These are phyloP conservation scores for Colletotrichum tofieldiae DNA, from an alignment of 2,329 filamentous ascomycete genomes.

Conservation along the genomic window DNA sequence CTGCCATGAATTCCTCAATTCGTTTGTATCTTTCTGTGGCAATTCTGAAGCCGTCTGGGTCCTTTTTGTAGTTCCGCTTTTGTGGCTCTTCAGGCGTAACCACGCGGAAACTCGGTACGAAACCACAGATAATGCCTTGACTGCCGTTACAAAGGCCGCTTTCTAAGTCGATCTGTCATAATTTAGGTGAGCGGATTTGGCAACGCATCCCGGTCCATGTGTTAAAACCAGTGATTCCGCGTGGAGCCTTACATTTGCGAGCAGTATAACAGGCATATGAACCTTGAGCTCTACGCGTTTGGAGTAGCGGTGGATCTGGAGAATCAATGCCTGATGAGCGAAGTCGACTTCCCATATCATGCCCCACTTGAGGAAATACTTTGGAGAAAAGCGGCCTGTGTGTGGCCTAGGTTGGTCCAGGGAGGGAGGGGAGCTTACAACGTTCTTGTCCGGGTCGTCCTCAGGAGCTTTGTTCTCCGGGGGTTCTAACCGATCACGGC, in stretches of 20 bases:
- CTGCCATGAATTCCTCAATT: neutral
- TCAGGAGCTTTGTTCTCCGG: neutral
- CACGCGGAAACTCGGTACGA: neutral
- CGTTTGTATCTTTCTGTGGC: neutral
- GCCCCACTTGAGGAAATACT: too few species aligned
- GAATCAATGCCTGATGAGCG: too few species aligned
- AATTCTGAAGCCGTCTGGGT: neutral
- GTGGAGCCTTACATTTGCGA: conserved; percentile 19
- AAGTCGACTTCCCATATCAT: too few species aligned
- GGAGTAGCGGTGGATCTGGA: neutral
- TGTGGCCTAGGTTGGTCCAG: too few species aligned
- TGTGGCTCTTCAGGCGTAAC: neutral
- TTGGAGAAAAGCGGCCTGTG: too few species aligned
- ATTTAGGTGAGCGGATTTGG: neutral
- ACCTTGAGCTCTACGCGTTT: neutral
- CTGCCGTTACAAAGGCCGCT: conserved; percentile 19
- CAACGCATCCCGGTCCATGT: neutral
- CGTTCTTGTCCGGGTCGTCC: too few species aligned
- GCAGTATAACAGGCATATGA: conserved; percentile 25
- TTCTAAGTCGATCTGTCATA: conserved; percentile 1
- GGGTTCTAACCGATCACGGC: neutral
- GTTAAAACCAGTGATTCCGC: neutral
- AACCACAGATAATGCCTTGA: conserved; percentile 10
- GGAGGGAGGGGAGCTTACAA: too few species aligned
- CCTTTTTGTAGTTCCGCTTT: neutral